These are phyloP conservation scores for Cruciata laevipes DNA, from an alignment of 257 asterid genomes.

Conservation along the genomic window DNA sequence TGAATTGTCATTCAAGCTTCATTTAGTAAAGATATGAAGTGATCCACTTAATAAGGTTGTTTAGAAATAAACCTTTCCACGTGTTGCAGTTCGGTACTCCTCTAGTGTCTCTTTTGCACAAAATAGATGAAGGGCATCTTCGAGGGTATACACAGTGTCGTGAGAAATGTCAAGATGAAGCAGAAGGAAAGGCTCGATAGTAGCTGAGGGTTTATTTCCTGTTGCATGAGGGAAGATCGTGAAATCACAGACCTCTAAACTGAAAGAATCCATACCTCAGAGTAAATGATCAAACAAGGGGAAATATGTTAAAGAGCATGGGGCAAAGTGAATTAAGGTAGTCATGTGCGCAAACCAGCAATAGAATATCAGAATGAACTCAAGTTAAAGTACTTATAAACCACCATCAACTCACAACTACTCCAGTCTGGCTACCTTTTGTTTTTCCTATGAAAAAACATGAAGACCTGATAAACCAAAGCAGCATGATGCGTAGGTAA, in stretches of 20 bases:
- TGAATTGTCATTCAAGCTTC: not conserved
- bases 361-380: not conserved
- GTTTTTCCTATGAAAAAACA: not conserved
- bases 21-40: not conserved
- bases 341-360: not conserved
- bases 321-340: not conserved
- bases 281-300: not conserved
- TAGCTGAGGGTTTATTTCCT: conserved; percentile 82
- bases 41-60: not conserved
- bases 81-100: conserved; percentile 63
- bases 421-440: not conserved
- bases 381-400: not conserved
- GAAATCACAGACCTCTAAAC: conserved; percentile 7
- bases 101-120: conserved; percentile 82
- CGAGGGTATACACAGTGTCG: conserved; percentile 57
- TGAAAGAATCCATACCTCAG: not conserved
- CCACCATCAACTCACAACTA: not conserved
- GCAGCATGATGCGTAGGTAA: not conserved
- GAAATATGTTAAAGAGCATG: not conserved
- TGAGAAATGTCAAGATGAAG: conserved; percentile 87
- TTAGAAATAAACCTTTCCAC: conserved; percentile 41
- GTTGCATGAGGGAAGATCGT: conserved; percentile 18
- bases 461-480: not conserved
- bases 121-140: conserved; percentile 68
- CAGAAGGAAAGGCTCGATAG: conserved; percentile 71